Evolutionary conservation across 2,329 filamentous ascomycete species (phyloP), one percentile per base, ranked within the genome.

Genomic region (Blastomyces percursus): DNA sequence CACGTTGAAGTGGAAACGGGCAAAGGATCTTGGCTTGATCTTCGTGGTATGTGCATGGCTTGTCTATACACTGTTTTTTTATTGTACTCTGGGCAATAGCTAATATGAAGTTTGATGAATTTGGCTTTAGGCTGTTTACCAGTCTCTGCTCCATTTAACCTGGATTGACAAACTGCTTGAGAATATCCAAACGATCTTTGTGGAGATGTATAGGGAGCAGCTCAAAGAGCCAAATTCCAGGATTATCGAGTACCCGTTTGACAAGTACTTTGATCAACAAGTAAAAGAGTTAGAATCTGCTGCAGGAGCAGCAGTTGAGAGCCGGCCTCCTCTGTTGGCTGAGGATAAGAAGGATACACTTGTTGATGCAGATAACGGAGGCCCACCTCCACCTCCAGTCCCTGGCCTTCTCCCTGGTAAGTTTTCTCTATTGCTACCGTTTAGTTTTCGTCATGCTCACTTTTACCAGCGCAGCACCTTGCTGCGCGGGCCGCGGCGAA

Each of bases 91-190:
- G 24, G n/a, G 11, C 48, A 21, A 30, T 64, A 61, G 63, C 61
- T 62, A 51, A 52, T 38, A 44, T 50, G 32, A 9, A 50, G 8
- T 32, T n/a, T 30, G 38, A 32, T 62, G 38, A 32, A 16, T 19
- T 46, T n/a, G 21, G 21, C 9, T 55, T 57, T 71, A 96, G 91
- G 94, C 93, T 67, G 94, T 99, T 67, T 99, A 99, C 76, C 90
- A 96, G 73, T 96, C 92, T 48, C 85, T 99, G 40, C 83, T 99
- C 38, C 92, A 96, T 75, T 84, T 99, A 9, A 92, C 90, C 14
- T 99, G 95, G 94, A 90, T 97, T 67, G 94, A 99, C 76, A 91
- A 94, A 74, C 86, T 99, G 57, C 86, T 99, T 68, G 93, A 96
- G 72, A 96, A 97, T 71, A 91, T 97, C 70, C 90, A 88, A 73